Base-by-base conservation (phyloP, 1,139 yeast species). In the Taphrina flavorubra region DNA sequence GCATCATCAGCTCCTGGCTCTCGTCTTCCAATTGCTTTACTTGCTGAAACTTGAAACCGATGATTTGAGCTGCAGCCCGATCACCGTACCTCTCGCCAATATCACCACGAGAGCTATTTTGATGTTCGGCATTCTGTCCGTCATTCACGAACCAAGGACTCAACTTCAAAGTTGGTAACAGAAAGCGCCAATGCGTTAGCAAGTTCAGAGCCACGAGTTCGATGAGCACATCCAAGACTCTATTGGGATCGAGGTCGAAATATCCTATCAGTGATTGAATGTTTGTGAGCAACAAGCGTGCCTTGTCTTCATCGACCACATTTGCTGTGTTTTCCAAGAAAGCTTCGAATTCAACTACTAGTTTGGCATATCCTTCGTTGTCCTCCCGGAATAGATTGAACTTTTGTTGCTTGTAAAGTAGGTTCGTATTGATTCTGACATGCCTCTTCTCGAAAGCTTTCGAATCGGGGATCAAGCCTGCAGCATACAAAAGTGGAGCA, bases 381-480 rank as follows among this genome's bases (percentile, higher is more conserved):
- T 89, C 89, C 77, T 92, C 97, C 68, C 87, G 85, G n/a, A 90
- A 75, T 40, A 92, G 78, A 71, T 90, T 90, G 78, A 81, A 92
- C 71, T 89, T 86, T 74, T 85, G 86, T 70, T 89, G 90, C 47
- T 91, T 87, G 76, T 87, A 89, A 72, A 85, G 72, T 31, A 76
- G 70, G 34, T 77, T 74, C 75, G 79, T 84, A 80, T 76, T 85
- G 80, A 78, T 75, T 13, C 87, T 78, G 53, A 84, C 80, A 25
- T 78, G 74, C 44, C 80, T 76, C 70, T 82, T 78, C 72, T 84
- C 80, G 39, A 59, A 65, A 3, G 67, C 67, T 20, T 60, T 60
- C 4, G 67, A 46, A 37, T 63, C 67, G 14, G 55, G 44, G 0
- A 63, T 63, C 34, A 63, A 39, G 20, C 55, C 46, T 34, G 67